Percentiles rank a stretch among this genome's conserved stretches.
Evolutionary conservation across 306 rosid species (phyloP).

Genomic region (Castanea mollissima): DNA sequence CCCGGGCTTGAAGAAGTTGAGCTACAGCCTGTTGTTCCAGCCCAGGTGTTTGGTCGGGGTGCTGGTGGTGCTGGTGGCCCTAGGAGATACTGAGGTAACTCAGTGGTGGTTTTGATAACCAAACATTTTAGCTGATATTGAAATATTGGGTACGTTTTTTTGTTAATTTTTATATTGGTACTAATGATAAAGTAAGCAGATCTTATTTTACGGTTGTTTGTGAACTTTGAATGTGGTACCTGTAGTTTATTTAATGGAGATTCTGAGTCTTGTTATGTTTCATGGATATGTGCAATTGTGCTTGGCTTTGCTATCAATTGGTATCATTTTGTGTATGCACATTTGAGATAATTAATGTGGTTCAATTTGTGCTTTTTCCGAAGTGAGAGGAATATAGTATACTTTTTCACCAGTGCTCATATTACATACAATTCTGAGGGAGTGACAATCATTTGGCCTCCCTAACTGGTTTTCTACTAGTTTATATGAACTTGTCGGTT

Average conservation of each 20-base stretch:
- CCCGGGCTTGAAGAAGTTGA: constrained; percentile 35
- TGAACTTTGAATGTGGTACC: background rate
- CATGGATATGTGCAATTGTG: background rate
- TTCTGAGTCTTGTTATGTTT: background rate
- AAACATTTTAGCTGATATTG: background rate
- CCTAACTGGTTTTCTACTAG: no score
- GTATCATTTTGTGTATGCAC: background rate
- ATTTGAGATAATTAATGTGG: background rate
- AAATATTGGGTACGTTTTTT: background rate
- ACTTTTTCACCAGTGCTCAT: no score
- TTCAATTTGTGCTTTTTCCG: background rate
- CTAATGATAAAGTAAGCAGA: background rate
- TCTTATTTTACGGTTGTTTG: background rate
- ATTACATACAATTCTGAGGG: no score
- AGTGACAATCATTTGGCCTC: no score
- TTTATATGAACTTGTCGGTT: no score
- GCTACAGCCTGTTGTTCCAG: constrained; percentile 14
- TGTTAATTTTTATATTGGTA: background rate
- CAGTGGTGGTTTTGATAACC: background rate
- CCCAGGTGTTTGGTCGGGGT: constrained; percentile 33
- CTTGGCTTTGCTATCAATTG: background rate
- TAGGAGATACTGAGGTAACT: constrained; percentile 33
- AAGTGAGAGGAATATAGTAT: no score
- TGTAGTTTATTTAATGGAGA: background rate
- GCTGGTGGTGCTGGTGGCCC: constrained; percentile 24